Evolutionary conservation across 2,329 filamentous ascomycete genomes (phyloP).

Genomic region (Chrysosphaeria jannelii): DNA sequence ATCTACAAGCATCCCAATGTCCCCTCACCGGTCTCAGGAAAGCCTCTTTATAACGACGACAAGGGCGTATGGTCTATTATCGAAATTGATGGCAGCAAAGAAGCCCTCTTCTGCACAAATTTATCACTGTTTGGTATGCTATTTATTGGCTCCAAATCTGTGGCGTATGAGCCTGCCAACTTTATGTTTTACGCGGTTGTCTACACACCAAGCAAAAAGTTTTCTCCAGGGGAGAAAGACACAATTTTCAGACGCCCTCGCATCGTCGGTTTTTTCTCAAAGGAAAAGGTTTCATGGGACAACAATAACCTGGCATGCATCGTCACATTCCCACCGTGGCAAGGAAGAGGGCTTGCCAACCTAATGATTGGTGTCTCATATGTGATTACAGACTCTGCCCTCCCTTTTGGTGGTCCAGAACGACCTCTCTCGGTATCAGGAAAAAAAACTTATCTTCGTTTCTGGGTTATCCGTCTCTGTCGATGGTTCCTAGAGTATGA

Average conservation of each 20-base stretch:
- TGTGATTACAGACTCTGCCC: constrained; percentile 61
- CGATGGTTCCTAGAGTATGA: constrained; percentile 26
- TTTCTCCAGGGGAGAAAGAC: too few species aligned
- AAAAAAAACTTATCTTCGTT: constrained; percentile 51
- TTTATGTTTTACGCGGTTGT: constrained; percentile 90
- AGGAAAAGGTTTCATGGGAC: constrained; percentile 97
- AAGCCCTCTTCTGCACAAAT: constrained; percentile 79
- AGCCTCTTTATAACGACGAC: constrained; percentile 9
- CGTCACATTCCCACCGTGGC: constrained; percentile 82
- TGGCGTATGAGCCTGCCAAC: constrained; percentile 84
- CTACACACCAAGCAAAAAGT: constrained; percentile 22
- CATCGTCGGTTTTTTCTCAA: constrained; percentile 90
- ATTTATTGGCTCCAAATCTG: constrained; percentile 91
- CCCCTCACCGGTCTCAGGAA: constrained; percentile 6
- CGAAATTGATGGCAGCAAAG: constrained; percentile 70
- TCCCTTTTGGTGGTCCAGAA: constrained; percentile 68
- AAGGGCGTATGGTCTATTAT: constrained; percentile 61
- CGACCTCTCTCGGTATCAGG: constrained; percentile 76
- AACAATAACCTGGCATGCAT: constrained; percentile 96
- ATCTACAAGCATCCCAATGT: constrained; percentile 35
- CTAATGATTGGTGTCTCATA: constrained; percentile 84
- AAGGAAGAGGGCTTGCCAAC: constrained; percentile 63
- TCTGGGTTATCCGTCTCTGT: constrained; percentile 63
- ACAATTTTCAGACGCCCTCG: too few species aligned
- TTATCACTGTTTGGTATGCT: constrained; percentile 88